phyloP scores from a whole-genome alignment of 225 moss, liverwort and hornwort genomes.

The Neckera pumila region DNA sequence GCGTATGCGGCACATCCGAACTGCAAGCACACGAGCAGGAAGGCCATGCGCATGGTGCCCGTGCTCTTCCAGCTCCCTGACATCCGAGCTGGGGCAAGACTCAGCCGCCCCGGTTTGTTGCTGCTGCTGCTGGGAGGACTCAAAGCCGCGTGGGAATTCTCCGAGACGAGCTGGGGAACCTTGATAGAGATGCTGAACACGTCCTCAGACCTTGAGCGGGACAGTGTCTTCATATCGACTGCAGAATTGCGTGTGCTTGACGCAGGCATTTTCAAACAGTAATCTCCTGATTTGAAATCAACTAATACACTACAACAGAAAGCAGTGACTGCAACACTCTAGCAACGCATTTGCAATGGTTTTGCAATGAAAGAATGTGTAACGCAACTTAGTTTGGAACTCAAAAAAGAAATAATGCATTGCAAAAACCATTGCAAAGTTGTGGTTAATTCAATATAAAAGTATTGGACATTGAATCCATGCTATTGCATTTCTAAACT shows the following conservation, averaged over 20 bases:
- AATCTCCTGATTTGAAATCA: background rate
- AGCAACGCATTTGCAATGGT: too few species aligned
- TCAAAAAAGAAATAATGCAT: too few species aligned
- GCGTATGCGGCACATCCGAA: constrained; percentile 69
- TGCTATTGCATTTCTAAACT: too few species aligned
- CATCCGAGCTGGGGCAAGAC: background rate
- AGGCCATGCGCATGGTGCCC: constrained; percentile 35
- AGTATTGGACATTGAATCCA: too few species aligned
- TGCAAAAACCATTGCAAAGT: too few species aligned
- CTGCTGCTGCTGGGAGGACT: background rate
- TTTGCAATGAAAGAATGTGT: too few species aligned
- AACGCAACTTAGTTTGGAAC: too few species aligned
- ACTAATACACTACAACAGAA: too few species aligned
- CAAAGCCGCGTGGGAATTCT: background rate
- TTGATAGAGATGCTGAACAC: background rate
- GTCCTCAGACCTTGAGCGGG: background rate
- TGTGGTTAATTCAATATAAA: too few species aligned
- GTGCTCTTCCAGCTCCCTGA: background rate
- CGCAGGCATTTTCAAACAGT: background rate
- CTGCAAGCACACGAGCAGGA: constrained; percentile 52
- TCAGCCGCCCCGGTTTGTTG: background rate
- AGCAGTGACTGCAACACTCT: too few species aligned
- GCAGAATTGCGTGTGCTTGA: background rate
- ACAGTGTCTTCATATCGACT: background rate
- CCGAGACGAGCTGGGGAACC: background rate